A percentile compares a stretch with the other conserved stretches of the same genome.
These are phyloP conservation scores for Aegilops tauschii DNA, from an alignment of 176 grass and related monocot species.

Conservation along the genomic window DNA sequence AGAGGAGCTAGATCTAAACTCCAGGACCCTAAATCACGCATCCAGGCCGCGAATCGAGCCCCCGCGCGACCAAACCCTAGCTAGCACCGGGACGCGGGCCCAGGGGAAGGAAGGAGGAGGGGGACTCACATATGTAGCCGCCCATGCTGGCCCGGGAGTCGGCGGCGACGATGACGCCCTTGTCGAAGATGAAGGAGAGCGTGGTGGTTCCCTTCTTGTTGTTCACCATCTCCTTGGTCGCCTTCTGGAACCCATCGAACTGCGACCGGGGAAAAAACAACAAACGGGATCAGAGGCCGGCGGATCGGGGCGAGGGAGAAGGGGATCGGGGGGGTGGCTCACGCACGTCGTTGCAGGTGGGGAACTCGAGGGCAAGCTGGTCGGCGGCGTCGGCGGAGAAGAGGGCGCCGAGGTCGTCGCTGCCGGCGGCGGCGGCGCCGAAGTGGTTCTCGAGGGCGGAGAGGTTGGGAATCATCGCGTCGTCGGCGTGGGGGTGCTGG, in stretches of 20 bases:
- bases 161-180: constrained; percentile 93
- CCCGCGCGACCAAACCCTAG: constrained; percentile 14
- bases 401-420: neutral
- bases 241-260: constrained; percentile 78
- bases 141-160: constrained; percentile 97
- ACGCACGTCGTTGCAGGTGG: constrained; percentile 38
- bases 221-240: constrained; percentile 57
- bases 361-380: constrained; percentile 40
- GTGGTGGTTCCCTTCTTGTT: constrained; percentile 82
- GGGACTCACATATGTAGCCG: constrained; percentile 86
- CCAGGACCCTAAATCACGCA: neutral
- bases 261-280: neutral
- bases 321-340: neutral
- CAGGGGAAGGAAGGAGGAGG: neutral
- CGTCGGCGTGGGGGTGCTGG: neutral
- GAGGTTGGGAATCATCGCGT: constrained; percentile 55
- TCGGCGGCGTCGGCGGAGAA: constrained; percentile 9
- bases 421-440: neutral
- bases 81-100: neutral
- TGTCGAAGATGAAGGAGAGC: constrained; percentile 91
- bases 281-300: neutral
- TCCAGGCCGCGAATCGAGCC: neutral
- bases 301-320: constrained; percentile 15
- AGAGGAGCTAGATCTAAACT: constrained; percentile 12
- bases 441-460: constrained; percentile 60